Conservation (phyloP, 1,284 basidiomycete genomes). For the Cryptococcus hybrid region DNA sequence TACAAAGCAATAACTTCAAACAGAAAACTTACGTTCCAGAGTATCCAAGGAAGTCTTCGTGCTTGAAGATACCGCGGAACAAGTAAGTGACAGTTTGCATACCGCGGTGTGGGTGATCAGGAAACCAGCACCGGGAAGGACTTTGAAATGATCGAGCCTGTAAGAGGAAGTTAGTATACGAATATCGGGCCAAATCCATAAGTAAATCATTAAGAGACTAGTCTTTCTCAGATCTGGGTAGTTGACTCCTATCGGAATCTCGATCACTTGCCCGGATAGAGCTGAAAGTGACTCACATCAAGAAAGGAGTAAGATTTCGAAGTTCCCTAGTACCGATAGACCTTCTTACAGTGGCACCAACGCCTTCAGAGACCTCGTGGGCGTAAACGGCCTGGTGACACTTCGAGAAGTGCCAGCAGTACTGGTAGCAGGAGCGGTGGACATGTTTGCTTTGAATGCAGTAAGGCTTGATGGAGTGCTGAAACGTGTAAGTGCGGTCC, state of each 20-base stretch:
- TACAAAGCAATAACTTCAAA: no score
- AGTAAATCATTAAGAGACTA: no score
- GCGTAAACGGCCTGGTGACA: conserved; percentile 69
- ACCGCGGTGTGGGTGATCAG: conserved; percentile 58
- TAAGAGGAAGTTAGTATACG: neutral
- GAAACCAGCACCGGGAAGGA: conserved; percentile 55
- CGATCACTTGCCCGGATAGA: no score
- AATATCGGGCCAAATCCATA: neutral
- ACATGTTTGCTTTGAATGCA: neutral
- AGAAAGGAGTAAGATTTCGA: conserved; percentile 82
- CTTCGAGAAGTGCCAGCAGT: conserved; percentile 57
- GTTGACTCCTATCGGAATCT: no score
- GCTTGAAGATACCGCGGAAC: conserved; percentile 64
- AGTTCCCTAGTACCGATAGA: conserved; percentile 77
- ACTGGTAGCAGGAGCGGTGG: neutral
- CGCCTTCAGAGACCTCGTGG: conserved; percentile 83
- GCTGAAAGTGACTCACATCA: conserved; percentile 58
- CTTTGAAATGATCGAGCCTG: conserved; percentile 40
- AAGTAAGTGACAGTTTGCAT: conserved; percentile 77
- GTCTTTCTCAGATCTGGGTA: no score
- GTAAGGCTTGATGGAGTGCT: no score
- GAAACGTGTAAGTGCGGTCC: no score
- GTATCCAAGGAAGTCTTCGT: conserved; percentile 93
- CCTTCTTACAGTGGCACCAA: conserved; percentile 77
- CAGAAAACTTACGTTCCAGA: conserved; percentile 53